Conservation (phyloP, 2,329 filamentous ascomycete species). For the Massarina eburnea region DNA sequence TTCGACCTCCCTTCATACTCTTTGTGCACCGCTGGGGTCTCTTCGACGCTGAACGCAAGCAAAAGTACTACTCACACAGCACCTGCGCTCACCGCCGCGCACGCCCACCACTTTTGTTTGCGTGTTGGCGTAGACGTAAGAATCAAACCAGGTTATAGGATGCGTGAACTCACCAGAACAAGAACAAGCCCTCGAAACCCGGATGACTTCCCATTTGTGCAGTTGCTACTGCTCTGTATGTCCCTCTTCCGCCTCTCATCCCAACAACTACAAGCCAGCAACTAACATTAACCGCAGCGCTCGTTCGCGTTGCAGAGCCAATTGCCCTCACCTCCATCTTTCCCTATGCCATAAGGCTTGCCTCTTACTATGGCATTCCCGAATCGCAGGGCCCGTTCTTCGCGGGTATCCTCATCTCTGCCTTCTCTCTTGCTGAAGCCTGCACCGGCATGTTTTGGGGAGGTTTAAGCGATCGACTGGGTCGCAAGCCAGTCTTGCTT, state of each 20-base stretch:
- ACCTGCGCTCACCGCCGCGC: not conserved
- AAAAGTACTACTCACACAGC: not conserved
- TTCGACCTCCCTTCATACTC: too few relatives aligned
- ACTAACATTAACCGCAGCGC: slow-evolving; percentile 58
- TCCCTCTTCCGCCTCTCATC: slow-evolving; percentile 10
- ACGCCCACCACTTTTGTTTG: slow-evolving; percentile 9
- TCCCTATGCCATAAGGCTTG: slow-evolving; percentile 63
- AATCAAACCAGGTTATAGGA: slow-evolving; percentile 51
- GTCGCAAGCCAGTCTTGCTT: slow-evolving; percentile 44
- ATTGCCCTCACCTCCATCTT: slow-evolving; percentile 94
- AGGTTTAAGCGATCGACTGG: slow-evolving; percentile 42
- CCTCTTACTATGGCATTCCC: slow-evolving; percentile 40
- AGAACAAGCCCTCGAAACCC: slow-evolving; percentile 61
- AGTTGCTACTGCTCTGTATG: slow-evolving; percentile 83
- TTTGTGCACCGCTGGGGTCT: not conserved
- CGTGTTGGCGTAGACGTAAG: slow-evolving; percentile 50
- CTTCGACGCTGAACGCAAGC: slow-evolving; percentile 23
- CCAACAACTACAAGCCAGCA: not conserved
- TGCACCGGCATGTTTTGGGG: slow-evolving; percentile 71
- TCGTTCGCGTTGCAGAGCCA: slow-evolving; percentile 88
- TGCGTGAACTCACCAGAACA: slow-evolving; percentile 62
- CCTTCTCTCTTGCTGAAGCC: slow-evolving; percentile 85
- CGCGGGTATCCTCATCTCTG: slow-evolving; percentile 82
- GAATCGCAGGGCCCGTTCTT: slow-evolving; percentile 71
- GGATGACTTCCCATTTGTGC: slow-evolving; percentile 76